Base-by-base conservation (phyloP, 139 green algal genomes). In the Limnomonas spitsbergensis region DNA sequence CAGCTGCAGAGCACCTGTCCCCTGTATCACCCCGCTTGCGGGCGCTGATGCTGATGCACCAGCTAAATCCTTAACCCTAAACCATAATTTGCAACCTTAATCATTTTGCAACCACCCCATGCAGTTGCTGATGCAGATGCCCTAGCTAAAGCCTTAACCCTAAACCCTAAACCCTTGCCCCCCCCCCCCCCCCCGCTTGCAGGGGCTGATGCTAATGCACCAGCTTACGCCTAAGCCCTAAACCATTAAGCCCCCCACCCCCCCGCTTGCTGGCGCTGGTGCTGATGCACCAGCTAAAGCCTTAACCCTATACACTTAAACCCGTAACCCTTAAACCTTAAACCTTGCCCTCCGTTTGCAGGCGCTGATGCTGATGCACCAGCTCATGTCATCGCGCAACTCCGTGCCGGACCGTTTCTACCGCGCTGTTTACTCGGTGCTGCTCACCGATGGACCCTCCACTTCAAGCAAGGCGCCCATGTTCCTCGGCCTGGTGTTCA, bases 401-500 rank as follows among this genome's bases (percentile, higher is more conserved):
- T 84, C 94, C 1, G 77, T 94, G 6, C 89, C 56, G 1, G 94
- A 97, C 85, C 85, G 95, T 72, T 98, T 94, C 88, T 98, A 96
- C 87, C 85, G 79, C 42, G 53, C 76, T 35, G 6, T 72, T 7
- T 72, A 72, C 29, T 34, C 61, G 26, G 61, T 72, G 61, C 61
- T 72, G 61, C 61, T 72, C 27, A 72, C 61, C 27, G 61, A 82
- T 27, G 75, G 83, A 40, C 56, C 79, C 31, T 76, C 79, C n/a
- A 80, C 78, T 20, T 91, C 86, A 24, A 88, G 75, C 67, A 92
- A 95, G 84, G 83, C 88, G 0, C 82, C 93, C 35, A 89, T 96
- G 88, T 95, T 98, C 81, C 81, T 98, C 42, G 84, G 85, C 27
- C 87, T 99, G 52, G 69, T 98, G 36, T 95, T 94, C 90, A 96